phyloP scores from a whole-genome alignment of 257 asterid genomes.

The Solanum paucissectum region DNA sequence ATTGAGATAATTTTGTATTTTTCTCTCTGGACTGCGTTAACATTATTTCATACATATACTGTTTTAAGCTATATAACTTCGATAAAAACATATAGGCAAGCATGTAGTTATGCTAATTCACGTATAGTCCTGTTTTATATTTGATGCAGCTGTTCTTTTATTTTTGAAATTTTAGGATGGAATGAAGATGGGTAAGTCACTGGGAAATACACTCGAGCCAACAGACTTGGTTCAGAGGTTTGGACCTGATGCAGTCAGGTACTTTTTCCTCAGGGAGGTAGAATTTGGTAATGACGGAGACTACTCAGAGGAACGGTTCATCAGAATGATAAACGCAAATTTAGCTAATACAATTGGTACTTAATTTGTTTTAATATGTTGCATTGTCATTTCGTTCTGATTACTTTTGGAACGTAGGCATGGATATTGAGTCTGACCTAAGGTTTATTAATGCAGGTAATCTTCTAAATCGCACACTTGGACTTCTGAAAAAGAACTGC shows the following conservation, averaged over 20 bases:
- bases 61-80: background rate
- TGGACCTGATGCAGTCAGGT: slow-evolving; percentile 95
- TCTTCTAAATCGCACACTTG: slow-evolving; percentile 96
- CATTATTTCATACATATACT: background rate
- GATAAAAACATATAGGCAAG: background rate
- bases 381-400: background rate
- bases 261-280: slow-evolving; percentile 92
- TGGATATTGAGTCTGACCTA: background rate
- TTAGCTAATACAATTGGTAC: slow-evolving; percentile 95
- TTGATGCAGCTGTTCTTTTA: slow-evolving; percentile 16
- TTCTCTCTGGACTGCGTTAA: background rate
- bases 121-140: slow-evolving; percentile 4
- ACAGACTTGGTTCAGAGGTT: slow-evolving; percentile 67
- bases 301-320: slow-evolving; percentile 91
- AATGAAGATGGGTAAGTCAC: slow-evolving; percentile 93
- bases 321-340: slow-evolving; percentile 73
- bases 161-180: slow-evolving; percentile 58
- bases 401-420: background rate
- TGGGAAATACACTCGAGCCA: slow-evolving; percentile 95
- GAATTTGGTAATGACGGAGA: slow-evolving; percentile 94
- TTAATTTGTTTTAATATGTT: background rate
- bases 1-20: background rate
- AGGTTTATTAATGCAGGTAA: slow-evolving; percentile 40
- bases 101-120: background rate
- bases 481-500: slow-evolving; percentile 81